Conservation (phyloP, 1,139 yeast genomes). For the Pichia inconspicua region DNA sequence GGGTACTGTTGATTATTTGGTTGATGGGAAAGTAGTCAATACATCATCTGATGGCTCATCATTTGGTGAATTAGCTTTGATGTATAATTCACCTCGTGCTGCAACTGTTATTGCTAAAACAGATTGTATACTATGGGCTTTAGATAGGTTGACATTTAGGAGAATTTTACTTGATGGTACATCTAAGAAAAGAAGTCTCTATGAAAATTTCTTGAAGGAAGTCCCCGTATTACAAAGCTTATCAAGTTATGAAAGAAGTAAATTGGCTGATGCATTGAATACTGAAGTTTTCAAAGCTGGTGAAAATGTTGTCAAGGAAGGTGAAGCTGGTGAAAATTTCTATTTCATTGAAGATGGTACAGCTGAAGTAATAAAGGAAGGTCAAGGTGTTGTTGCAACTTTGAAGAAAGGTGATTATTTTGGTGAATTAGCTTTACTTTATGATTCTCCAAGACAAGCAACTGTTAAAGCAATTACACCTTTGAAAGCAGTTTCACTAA, state of each 20-base stretch:
- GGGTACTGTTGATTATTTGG: slow-evolving; percentile 77
- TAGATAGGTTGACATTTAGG: slow-evolving; percentile 90
- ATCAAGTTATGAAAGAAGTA: slow-evolving; percentile 78
- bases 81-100: slow-evolving; percentile 97
- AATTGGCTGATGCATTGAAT: slow-evolving; percentile 88
- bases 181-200: slow-evolving; percentile 80
- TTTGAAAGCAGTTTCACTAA: slow-evolving; percentile 83
- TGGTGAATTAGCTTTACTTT: slow-evolving; percentile 89
- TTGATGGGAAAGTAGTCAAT: slow-evolving; percentile 65
- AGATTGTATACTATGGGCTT: slow-evolving; percentile 77
- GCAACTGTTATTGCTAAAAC: slow-evolving; percentile 81
- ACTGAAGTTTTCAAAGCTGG: slow-evolving; percentile 70
- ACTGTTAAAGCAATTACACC: slow-evolving; percentile 72
- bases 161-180: slow-evolving; percentile 86
- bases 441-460: slow-evolving; percentile 92
- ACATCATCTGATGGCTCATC: slow-evolving; percentile 79
- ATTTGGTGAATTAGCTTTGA: slow-evolving; percentile 92
- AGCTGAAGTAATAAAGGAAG: slow-evolving; percentile 61
- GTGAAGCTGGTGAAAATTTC: slow-evolving; percentile 87
- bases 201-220: slow-evolving; percentile 81
- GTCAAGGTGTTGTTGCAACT: slow-evolving; percentile 52
- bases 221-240: slow-evolving; percentile 72
- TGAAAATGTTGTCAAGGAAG: slow-evolving; percentile 72
- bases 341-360: slow-evolving; percentile 83
- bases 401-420: slow-evolving; percentile 84